Base-by-base conservation (phyloP, 345 rosid genomes). In the Eucalyptus caleyi region DNA sequence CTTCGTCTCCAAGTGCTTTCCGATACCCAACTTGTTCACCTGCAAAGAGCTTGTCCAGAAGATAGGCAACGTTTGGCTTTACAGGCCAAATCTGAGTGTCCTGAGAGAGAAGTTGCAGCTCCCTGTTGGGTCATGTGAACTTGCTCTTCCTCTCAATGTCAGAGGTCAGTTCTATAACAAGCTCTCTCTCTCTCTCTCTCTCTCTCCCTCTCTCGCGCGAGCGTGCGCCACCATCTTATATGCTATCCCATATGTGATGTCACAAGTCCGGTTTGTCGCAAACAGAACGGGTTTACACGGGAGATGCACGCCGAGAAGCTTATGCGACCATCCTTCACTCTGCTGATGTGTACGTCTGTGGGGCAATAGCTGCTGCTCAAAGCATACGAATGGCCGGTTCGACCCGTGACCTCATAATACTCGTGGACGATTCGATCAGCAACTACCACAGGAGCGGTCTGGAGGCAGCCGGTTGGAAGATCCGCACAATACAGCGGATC, bases 281-380 rank as follows among this genome's bases (percentile, higher is more conserved):
- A 88, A 77, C 94, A 95, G 98, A 93, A 86, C 88, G 94, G 69
- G 87, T 42, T 90, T 95, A 95, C 88, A 92, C 93, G 15, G 97
- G 97, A 88, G 94, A 92, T 89, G 93, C 93, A 82, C 91, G 86
- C 87, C 90, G 98, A 87, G 99, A 97, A 94, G 99, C 99, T 50
- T 97, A 97, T 90, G 99, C 98, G 86, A 97, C 99, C 40, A 95
- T 97, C 89, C 96, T 97, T n/a, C 99, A 97, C 59, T 97, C 99
- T 16, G 99, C 99, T 87, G 95, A 97, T 60, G 92, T 95, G 10
- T 97, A 97, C 88, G 99, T 97, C 23, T 97, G 99, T 88, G 99
- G 99, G 85, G 99, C 99, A 62, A 97, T 97, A 50, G 95, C 95
- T 4, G 99, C 98, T 2, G 99, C 98, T 37, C 98, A 97, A 89